Conservation (phyloP, 345 rosid genomes). For the Sonneratia alba region DNA sequence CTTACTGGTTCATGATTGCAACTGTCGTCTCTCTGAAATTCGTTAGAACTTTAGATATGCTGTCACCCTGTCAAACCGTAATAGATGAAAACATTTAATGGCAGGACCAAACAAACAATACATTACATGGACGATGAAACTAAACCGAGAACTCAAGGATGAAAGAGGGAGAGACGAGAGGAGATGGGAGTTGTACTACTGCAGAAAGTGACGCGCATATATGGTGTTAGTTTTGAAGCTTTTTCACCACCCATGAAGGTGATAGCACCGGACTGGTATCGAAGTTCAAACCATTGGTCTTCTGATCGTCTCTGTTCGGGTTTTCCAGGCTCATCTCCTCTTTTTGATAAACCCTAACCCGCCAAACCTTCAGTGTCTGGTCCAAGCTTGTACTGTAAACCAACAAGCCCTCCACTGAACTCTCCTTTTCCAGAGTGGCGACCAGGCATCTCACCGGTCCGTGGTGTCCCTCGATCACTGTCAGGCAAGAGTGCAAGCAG, state of each 20-base stretch:
- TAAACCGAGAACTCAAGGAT: too few relatives aligned
- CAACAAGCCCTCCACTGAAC: constrained; percentile 33
- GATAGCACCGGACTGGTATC: constrained; percentile 13
- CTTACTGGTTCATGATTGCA: too few relatives aligned
- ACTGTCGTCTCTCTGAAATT: too few relatives aligned
- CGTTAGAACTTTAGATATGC: too few relatives aligned
- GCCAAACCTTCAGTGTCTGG: constrained; percentile 84
- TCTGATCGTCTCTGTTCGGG: constrained; percentile 2
- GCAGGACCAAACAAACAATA: too few relatives aligned
- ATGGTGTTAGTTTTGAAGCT: constrained; percentile 2
- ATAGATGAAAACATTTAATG: too few relatives aligned
- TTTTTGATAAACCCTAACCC: constrained; percentile 23
- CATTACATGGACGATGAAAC: too few relatives aligned
- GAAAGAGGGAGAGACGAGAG: too few relatives aligned
- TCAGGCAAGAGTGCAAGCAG: constrained; percentile 56
- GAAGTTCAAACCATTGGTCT: background rate
- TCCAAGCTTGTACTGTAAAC: constrained; percentile 82
- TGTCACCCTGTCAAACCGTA: too few relatives aligned
- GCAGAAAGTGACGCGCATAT: too few relatives aligned
- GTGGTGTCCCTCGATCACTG: constrained; percentile 76
- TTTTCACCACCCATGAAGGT: constrained; percentile 14
- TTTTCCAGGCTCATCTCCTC: constrained; percentile 3
- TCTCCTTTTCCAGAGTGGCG: constrained; percentile 49
- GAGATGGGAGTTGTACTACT: too few relatives aligned
- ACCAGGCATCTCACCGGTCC: constrained; percentile 88